A percentile compares a stretch with the other conserved stretches of the same genome.
phyloP scores from a whole-genome alignment of 257 asterid species.

The Paulownia fortunei region DNA sequence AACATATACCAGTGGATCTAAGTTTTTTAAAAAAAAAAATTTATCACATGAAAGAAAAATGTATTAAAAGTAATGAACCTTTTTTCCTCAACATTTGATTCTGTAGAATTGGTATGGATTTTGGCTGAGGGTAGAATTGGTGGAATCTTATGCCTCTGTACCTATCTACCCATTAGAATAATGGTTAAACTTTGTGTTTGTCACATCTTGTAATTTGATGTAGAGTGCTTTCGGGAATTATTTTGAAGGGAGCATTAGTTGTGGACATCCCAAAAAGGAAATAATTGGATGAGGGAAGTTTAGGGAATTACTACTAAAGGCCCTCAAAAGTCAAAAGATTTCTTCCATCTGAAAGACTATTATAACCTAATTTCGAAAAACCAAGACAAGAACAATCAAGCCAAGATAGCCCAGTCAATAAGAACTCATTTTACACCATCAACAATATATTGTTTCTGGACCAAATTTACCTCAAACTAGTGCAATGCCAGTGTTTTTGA shows the following conservation, averaged over 20 bases:
- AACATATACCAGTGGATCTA: neutral
- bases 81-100: neutral
- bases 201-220: neutral
- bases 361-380: constrained; percentile 11
- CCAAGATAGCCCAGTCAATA: neutral
- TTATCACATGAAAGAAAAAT: neutral
- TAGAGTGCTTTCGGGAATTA: neutral
- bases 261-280: neutral
- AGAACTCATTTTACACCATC: neutral
- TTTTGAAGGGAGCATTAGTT: neutral
- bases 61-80: neutral
- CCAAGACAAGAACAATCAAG: neutral
- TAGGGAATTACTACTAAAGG: neutral
- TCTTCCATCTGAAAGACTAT: neutral
- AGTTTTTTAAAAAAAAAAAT: neutral
- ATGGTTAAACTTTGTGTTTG: neutral
- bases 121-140: neutral
- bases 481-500: neutral
- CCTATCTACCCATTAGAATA: neutral
- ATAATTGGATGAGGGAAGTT: neutral
- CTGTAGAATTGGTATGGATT: neutral
- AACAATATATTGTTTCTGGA: neutral
- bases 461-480: neutral
- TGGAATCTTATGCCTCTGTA: constrained; percentile 11
- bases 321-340: neutral